Conservation (phyloP, 1,139 yeast species). For the Yamadazyma conglobata region DNA sequence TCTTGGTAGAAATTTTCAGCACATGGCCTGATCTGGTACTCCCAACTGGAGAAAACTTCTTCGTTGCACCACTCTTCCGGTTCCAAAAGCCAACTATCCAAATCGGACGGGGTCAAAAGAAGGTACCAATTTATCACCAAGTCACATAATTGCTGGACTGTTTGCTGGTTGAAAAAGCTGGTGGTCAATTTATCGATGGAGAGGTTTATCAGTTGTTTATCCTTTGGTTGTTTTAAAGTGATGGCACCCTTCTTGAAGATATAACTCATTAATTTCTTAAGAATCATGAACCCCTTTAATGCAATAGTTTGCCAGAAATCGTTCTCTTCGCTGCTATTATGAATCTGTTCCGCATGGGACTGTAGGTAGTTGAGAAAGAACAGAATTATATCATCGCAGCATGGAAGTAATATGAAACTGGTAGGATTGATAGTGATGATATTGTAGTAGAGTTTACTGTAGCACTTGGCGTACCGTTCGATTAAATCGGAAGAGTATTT, state of each 20-base stretch:
- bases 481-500: constrained; percentile 52
- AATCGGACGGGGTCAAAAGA: constrained; percentile 66
- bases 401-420: constrained; percentile 66
- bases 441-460: constrained; percentile 68
- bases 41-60: constrained; percentile 75
- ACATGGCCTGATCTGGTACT: constrained; percentile 81
- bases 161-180: constrained; percentile 55
- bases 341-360: constrained; percentile 58
- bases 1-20: constrained; percentile 84
- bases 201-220: constrained; percentile 54
- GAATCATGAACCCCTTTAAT: constrained; percentile 63
- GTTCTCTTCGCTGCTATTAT: constrained; percentile 48
- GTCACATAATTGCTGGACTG: constrained; percentile 59
- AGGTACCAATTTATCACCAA: constrained; percentile 70
- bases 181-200: constrained; percentile 53
- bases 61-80: constrained; percentile 94
- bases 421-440: constrained; percentile 61
- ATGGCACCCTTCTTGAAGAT: constrained; percentile 65
- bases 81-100: constrained; percentile 77
- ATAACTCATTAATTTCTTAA: constrained; percentile 63
- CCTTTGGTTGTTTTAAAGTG: constrained; percentile 60
- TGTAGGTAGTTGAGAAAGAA: constrained; percentile 59
- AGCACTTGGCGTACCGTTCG: constrained; percentile 70
- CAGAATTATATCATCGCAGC: constrained; percentile 56
- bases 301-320: constrained; percentile 76